Base-by-base conservation (phyloP, 2,329 filamentous ascomycete species). In the Ophiostoma sp. region DNA sequence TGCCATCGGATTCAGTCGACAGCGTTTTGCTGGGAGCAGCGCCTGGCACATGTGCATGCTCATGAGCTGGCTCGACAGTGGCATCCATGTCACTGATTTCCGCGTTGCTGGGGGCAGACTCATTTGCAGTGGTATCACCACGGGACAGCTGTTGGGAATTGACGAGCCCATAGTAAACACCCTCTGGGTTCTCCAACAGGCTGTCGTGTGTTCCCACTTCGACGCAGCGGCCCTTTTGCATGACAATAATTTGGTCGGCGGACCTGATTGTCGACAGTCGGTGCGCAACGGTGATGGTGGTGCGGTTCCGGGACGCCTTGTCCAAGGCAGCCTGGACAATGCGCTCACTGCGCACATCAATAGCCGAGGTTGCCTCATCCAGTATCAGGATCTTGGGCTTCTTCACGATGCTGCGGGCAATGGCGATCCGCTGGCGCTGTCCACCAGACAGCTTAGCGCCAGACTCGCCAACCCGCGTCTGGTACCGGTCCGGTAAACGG, bases 211-310 rank as follows among this genome's bases (percentile, higher is more conserved):
- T 92, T 0, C 92, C 92, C 74, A 89, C 82, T 77, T 96, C 91
- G 4, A 90, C 83, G 0, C 92, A 85, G 68, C 83, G 79, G 5
- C 92, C 92, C 74, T 89, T 85, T 62, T 88, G 84, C 68, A 95
- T 79, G 0, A 95, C 92, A 6, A 94, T 81, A 69, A 96, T 95
- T 44, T 88, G 87, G 75, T 95, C 89, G 0, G 92, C 92, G 73
- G 90, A 88, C 76, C 87, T 89, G 73, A 92, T 89, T 0, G 90
- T 92, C 0, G 88, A 89, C 1, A 93, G 81, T 1, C 90, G 84
- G 78, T 93, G 90, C 0, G 91, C 90, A 4, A 98, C 91, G 77
- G 97, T 97, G 0, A 99, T 92, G 73, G 93, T 97, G 0, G 95
- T 98, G 69, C 94, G 87, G 4, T 84, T 84, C 81, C 96, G 96